Evolutionary conservation across 768 basidiomycete genomes (phyloP), one percentile per base, ranked within the genome.

Genomic region (Boletus vermiculosoides): DNA sequence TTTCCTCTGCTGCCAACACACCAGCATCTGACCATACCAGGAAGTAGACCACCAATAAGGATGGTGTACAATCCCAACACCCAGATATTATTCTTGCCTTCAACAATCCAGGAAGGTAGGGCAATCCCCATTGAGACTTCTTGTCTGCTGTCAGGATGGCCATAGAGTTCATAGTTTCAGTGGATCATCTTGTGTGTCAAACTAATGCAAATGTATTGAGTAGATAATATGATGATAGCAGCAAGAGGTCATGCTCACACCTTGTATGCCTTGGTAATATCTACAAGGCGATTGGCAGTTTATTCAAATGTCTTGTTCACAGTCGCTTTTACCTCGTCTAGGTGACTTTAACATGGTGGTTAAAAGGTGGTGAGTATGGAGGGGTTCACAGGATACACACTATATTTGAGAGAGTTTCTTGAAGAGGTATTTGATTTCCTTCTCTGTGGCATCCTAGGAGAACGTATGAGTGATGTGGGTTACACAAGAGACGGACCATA

Each of bases 231-330:
- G 1, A 33, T 20, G 5, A 60, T 15, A 50, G 11, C 15, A 53
- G 25, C 25, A 39, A 16, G 5, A 15, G 5, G 5, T 9, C 22
- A 1, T 22, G 73, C 88, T 57, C 55, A 92, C 84, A 95, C 76
- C 78, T 99, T 99, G 77, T 99, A 99, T 4, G 97, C 97, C 71
- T 98, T 99, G 9, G 97, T 98, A 40, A 99, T 78, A 22, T 92
- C 83, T 22, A 98, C 92, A 71, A 97, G 98, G 56, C 84, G 84
- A 52, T 86, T 80, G 63, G 90, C 90, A 31, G 92, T 94, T 8
- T 84, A 82, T 68, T 98, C 96, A 37, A 87, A 78, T 0, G 95
- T 98, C 63, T 93, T 78, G 67, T 97, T 94, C 3, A 78, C 83
- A 0, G 85, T 81, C 11, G 90, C 82, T 67, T 85, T 88, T 59